Conservation (phyloP, 768 basidiomycete species). For the Mycena maculata region DNA sequence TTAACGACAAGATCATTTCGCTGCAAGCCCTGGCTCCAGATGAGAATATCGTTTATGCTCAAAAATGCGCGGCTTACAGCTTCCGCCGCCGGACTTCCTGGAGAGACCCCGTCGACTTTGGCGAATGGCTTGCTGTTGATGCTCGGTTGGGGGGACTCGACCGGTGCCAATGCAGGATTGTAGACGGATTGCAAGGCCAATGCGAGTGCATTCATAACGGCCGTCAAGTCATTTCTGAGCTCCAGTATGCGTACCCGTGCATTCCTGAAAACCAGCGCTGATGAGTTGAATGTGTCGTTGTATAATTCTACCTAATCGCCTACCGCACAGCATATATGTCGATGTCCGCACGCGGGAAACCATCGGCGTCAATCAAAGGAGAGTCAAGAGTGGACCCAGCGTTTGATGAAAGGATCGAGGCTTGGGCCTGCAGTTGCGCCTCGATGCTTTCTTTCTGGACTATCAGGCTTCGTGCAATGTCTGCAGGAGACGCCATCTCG, state of each 20-base stretch:
- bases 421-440: slow-evolving; percentile 71
- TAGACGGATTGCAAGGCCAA: slow-evolving; percentile 78
- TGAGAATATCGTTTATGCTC: not conserved
- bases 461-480: slow-evolving; percentile 69
- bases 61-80: slow-evolving; percentile 63
- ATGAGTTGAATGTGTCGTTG: no score
- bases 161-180: slow-evolving; percentile 51
- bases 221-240: slow-evolving; percentile 80
- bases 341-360: slow-evolving; percentile 90
- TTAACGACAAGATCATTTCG: slow-evolving; percentile 78
- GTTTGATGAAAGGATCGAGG: slow-evolving; percentile 72
- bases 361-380: slow-evolving; percentile 86
- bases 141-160: slow-evolving; percentile 37
- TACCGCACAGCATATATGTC: slow-evolving; percentile 84
- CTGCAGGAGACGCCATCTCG: slow-evolving; percentile 24
- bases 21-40: slow-evolving; percentile 65
- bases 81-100: slow-evolving; percentile 82
- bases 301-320: no score
- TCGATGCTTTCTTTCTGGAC: slow-evolving; percentile 79
- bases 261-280: no score
- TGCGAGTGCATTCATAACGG: slow-evolving; percentile 73
- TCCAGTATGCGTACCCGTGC: slow-evolving; percentile 68
- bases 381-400: slow-evolving; percentile 69
- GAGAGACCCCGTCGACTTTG: slow-evolving; percentile 83
- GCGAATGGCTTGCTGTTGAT: slow-evolving; percentile 68